phyloP scores from a whole-genome alignment of 768 basidiomycete species.

The Xerocomus spinulosus region DNA sequence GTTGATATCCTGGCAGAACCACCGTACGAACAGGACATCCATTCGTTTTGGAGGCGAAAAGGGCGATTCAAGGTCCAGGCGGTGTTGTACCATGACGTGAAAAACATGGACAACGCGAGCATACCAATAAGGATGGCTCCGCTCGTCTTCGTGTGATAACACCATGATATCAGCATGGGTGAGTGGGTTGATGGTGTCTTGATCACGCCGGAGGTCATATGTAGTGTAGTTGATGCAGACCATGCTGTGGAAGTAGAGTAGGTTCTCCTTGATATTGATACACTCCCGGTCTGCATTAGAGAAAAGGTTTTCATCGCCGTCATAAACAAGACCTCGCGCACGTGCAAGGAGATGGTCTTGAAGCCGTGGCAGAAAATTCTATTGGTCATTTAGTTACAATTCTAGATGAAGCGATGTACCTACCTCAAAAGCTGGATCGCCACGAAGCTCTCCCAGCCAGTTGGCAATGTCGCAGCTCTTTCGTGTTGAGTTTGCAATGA shows the following conservation, averaged over 20 bases:
- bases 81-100: slow-evolving; percentile 6
- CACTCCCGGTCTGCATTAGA: too few relatives aligned
- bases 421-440: too few relatives aligned
- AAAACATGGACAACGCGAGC: slow-evolving; percentile 12
- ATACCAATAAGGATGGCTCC: slow-evolving; percentile 38
- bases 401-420: too few relatives aligned
- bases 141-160: slow-evolving; percentile 16
- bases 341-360: too few relatives aligned
- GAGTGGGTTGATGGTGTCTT: slow-evolving; percentile 39
- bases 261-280: slow-evolving; percentile 20
- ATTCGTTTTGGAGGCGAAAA: slow-evolving; percentile 14
- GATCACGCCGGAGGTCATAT: slow-evolving; percentile 23
- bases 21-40: slow-evolving; percentile 41
- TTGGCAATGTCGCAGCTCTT: too few relatives aligned
- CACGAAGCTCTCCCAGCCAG: too few relatives aligned
- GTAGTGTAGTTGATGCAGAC: slow-evolving; percentile 29
- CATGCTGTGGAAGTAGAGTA: slow-evolving; percentile 17
- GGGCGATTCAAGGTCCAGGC: background rate
- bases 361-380: too few relatives aligned
- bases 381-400: too few relatives aligned
- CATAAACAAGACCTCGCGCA: too few relatives aligned
- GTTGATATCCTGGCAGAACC: slow-evolving; percentile 31
- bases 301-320: too few relatives aligned
- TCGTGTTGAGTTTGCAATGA: too few relatives aligned
- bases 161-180: slow-evolving; percentile 36